These are phyloP conservation scores for Populus davidiana DNA, from an alignment of 345 rosid species.

Conservation along the genomic window DNA sequence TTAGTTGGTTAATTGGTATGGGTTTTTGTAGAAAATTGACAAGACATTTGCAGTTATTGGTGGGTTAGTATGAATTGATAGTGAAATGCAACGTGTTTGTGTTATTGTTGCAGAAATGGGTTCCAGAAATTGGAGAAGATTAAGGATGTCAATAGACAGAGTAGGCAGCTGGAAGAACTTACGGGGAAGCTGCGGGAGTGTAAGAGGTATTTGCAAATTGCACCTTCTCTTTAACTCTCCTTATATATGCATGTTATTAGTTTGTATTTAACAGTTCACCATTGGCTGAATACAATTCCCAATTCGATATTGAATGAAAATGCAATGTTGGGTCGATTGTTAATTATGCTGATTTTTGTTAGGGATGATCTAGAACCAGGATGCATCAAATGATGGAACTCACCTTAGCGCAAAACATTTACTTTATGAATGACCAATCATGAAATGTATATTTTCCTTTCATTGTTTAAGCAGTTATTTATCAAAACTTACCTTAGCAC, in stretches of 20 bases:
- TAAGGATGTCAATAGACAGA: constrained; percentile 30
- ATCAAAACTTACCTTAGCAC: not conserved
- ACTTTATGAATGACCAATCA: no score
- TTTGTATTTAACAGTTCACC: not conserved
- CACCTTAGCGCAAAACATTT: not conserved
- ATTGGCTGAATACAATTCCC: not conserved
- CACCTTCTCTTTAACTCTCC: not conserved
- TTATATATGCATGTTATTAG: not conserved
- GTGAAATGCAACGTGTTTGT: not conserved
- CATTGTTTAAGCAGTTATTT: no score
- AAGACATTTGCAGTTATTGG: not conserved
- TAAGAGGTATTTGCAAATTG: constrained; percentile 16
- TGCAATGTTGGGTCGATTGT: no score
- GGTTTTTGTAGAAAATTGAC: not conserved
- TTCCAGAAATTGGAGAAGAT: constrained; percentile 32
- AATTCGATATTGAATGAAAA: not conserved
- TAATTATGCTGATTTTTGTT: not conserved
- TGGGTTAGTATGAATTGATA: not conserved
- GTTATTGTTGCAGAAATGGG: constrained; percentile 25
- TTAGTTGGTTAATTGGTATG: not conserved
- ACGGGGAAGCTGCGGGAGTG: constrained; percentile 29
- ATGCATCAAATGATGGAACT: not conserved
- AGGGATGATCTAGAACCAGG: not conserved
- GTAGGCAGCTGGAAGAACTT: constrained; percentile 34
- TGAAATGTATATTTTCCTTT: no score